Evolutionary conservation across 2,329 filamentous ascomycete species (phyloP).

Genomic region (Talaromyces sp.): DNA sequence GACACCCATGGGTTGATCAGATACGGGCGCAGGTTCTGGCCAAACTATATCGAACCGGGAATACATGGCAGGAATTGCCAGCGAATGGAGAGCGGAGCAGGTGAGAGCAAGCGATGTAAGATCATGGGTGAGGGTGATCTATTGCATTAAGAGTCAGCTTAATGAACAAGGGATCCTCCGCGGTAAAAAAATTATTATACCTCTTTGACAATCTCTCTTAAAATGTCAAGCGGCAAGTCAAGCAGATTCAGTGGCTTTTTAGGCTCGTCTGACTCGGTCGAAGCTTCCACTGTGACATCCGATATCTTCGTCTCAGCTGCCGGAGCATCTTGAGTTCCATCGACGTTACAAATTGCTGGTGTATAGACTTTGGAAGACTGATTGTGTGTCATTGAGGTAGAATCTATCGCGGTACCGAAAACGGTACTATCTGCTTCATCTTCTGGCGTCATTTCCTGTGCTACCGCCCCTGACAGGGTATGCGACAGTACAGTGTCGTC

Average conservation of each 20-base stretch:
- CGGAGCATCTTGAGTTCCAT: neutral
- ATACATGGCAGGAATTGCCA: constrained; percentile 76
- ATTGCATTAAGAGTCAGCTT: neutral
- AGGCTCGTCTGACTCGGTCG: neutral
- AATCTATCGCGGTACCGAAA: neutral
- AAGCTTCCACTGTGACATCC: neutral
- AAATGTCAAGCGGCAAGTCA: constrained; percentile 72
- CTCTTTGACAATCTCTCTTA: constrained; percentile 77
- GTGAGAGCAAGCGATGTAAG: constrained; percentile 73
- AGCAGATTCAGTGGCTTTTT: constrained; percentile 62
- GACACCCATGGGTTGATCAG: constrained; percentile 67
- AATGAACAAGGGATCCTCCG: neutral
- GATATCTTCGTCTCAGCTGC: neutral
- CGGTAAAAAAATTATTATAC: constrained; percentile 36
- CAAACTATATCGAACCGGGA: constrained; percentile 84
- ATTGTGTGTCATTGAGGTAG: neutral
- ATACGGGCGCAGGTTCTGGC: constrained; percentile 66
- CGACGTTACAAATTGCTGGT: neutral
- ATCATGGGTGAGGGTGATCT: constrained; percentile 80
- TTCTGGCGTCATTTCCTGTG: constrained; percentile 1
- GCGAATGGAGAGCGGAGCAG: constrained; percentile 70
- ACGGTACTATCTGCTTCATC: neutral
- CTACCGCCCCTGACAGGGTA: neutral
- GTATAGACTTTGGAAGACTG: neutral
- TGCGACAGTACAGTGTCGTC: constrained; percentile 1